Conservation (phyloP, 2,329 filamentous ascomycete genomes). For the Aspergillus spinulosporus region DNA sequence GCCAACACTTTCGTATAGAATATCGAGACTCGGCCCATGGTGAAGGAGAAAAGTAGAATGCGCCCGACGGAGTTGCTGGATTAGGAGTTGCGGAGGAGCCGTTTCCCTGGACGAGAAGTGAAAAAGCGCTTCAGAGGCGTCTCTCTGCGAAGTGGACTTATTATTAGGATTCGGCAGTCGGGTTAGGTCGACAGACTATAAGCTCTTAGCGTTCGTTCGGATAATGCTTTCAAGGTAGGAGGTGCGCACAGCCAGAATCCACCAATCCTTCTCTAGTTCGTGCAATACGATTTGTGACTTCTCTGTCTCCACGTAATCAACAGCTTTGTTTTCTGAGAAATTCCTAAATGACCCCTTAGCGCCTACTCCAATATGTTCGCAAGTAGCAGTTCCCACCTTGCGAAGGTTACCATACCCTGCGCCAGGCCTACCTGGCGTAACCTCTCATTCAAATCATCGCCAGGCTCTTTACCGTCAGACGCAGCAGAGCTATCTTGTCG, state of each 20-base stretch:
- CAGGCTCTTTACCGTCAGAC: conserved; percentile 34
- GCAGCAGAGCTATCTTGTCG: conserved; percentile 20
- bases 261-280: conserved; percentile 90
- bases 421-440: conserved; percentile 91
- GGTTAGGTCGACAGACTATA: conserved; percentile 77
- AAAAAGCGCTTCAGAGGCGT: conserved; percentile 47
- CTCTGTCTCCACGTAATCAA: conserved; percentile 89
- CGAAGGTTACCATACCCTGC: conserved; percentile 94
- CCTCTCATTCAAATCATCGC: conserved; percentile 77
- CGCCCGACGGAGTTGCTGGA: conserved; percentile 78
- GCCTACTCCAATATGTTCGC: neutral
- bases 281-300: conserved; percentile 80
- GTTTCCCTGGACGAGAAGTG: conserved; percentile 92
- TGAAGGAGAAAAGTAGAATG: conserved; percentile 85
- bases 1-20: conserved; percentile 65
- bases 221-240: neutral
- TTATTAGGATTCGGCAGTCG: conserved; percentile 60
- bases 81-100: conserved; percentile 73
- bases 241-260: conserved; percentile 79
- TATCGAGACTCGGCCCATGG: conserved; percentile 72
- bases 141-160: conserved; percentile 36
- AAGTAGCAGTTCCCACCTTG: conserved; percentile 53
- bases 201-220: conserved; percentile 15
- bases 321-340: conserved; percentile 73
- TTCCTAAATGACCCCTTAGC: conserved; percentile 53